Conservation (phyloP, 352 stramenopile species). For the Pythium rishiriense region DNA sequence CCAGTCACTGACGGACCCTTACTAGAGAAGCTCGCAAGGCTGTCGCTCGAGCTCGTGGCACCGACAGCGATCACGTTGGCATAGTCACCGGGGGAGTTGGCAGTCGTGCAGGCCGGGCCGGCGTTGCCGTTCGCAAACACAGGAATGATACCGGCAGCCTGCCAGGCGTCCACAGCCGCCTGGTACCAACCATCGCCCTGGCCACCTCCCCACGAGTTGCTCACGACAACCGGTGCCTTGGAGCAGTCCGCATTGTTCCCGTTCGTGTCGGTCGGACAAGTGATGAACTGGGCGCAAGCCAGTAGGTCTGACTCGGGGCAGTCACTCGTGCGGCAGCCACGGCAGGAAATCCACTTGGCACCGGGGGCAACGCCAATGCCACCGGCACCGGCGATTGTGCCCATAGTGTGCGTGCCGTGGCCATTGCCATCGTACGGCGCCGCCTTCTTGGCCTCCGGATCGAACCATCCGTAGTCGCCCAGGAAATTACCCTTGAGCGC, state of each 20-base stretch:
- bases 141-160: slow-evolving; percentile 22
- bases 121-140: slow-evolving; percentile 28
- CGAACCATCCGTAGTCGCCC: slow-evolving; percentile 27
- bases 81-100: slow-evolving; percentile 22
- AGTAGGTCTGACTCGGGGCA: slow-evolving; percentile 25
- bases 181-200: slow-evolving; percentile 20
- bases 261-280: slow-evolving; percentile 27
- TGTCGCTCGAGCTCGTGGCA: slow-evolving; percentile 17
- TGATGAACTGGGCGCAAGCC: slow-evolving; percentile 32
- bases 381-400: slow-evolving; percentile 4
- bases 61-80: slow-evolving; percentile 15
- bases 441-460: slow-evolving; percentile 26
- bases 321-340: slow-evolving; percentile 22
- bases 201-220: slow-evolving; percentile 25
- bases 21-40: slow-evolving; percentile 29
- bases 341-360: slow-evolving; percentile 19
- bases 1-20: slow-evolving; percentile 20
- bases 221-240: slow-evolving; percentile 25
- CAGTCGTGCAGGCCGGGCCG: slow-evolving; percentile 18
- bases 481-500: slow-evolving; percentile 28
- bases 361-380: slow-evolving; percentile 8
- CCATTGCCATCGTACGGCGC: slow-evolving; percentile 19
- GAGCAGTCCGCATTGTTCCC: slow-evolving; percentile 29
- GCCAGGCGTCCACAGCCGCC: slow-evolving; percentile 21
- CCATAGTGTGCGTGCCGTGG: slow-evolving; percentile 19